Percentiles rank a stretch among this genome's conserved stretches.
phyloP scores from a whole-genome alignment of 2,329 filamentous ascomycete species.

The Alternaria sp. region DNA sequence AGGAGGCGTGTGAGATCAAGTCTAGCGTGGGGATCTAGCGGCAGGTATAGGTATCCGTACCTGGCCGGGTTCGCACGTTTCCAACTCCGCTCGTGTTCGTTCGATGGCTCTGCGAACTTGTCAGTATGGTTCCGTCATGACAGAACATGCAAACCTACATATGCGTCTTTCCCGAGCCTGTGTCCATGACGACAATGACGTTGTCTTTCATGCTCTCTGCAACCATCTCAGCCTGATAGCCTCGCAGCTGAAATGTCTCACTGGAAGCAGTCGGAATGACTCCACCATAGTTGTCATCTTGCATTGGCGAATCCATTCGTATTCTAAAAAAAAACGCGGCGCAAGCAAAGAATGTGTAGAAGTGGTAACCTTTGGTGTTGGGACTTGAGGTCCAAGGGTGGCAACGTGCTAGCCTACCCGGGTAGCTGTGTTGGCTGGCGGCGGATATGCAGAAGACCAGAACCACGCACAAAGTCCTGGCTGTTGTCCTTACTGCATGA shows the following conservation, averaged over 20 bases:
- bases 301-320: slow-evolving; percentile 9
- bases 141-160: slow-evolving; percentile 35
- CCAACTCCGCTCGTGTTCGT: slow-evolving; percentile 55
- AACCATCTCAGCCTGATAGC: slow-evolving; percentile 62
- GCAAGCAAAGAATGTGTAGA: background rate
- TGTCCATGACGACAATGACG: slow-evolving; percentile 61
- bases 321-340: background rate
- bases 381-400: background rate
- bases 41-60: slow-evolving; percentile 31
- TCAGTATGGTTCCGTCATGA: slow-evolving; percentile 16
- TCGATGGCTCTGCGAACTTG: slow-evolving; percentile 49
- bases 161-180: slow-evolving; percentile 60
- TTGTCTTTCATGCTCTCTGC: slow-evolving; percentile 56
- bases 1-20: slow-evolving; percentile 11
- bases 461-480: background rate
- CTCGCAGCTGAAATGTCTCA: slow-evolving; percentile 47
- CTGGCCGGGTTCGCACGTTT: slow-evolving; percentile 48
- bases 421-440: slow-evolving; percentile 7
- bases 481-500: background rate
- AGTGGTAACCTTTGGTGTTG: background rate
- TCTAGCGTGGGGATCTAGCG: slow-evolving; percentile 3
- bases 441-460: background rate
- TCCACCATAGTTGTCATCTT: slow-evolving; percentile 10
- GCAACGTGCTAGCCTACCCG: slow-evolving; percentile 3
- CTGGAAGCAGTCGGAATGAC: slow-evolving; percentile 9